Percentiles rank a stretch among this genome's conserved stretches.
These are phyloP conservation scores for Candida glucosophila DNA, from an alignment of 1,139 yeast species.

Conservation along the genomic window DNA sequence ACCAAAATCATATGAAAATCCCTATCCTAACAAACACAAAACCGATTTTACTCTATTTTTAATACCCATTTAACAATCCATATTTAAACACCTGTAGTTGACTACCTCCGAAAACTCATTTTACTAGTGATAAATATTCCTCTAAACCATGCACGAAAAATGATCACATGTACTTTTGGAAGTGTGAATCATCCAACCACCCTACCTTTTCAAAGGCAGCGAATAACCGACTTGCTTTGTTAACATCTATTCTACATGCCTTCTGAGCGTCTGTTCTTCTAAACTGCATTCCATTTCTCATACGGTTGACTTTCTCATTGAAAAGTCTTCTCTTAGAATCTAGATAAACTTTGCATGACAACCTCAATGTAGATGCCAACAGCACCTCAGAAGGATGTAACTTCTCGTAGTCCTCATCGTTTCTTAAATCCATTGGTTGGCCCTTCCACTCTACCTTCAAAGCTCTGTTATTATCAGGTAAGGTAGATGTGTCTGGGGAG, in stretches of 20 bases:
- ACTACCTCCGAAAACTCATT: too few species aligned
- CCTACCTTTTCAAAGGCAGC: conserved; percentile 94
- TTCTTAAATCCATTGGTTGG: conserved; percentile 83
- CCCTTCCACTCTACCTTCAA: conserved; percentile 96
- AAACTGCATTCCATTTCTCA: conserved; percentile 70
- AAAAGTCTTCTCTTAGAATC: conserved; percentile 90
- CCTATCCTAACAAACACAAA: too few species aligned
- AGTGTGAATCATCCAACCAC: conserved; percentile 79
- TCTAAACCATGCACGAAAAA: too few species aligned
- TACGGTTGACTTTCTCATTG: conserved; percentile 75
- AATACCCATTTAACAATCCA: conserved; percentile 1
- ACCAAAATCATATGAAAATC: too few species aligned
- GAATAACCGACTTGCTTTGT: conserved; percentile 86
- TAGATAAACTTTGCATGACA: conserved; percentile 79
- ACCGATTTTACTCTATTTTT: too few species aligned
- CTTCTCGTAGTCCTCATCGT: conserved; percentile 62
- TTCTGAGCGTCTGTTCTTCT: conserved; percentile 97
- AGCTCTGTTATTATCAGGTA: conserved; percentile 60
- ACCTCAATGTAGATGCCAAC: conserved; percentile 78
- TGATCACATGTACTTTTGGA: conserved; percentile 36
- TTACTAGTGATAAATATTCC: too few species aligned
- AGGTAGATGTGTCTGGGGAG: conserved; percentile 57
- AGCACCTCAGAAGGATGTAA: conserved; percentile 90
- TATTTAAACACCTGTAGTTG: conserved; percentile 1
- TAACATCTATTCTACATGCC: conserved; percentile 95